Conservation (phyloP, 2,329 filamentous ascomycete genomes). For the Epichloe festucae region DNA sequence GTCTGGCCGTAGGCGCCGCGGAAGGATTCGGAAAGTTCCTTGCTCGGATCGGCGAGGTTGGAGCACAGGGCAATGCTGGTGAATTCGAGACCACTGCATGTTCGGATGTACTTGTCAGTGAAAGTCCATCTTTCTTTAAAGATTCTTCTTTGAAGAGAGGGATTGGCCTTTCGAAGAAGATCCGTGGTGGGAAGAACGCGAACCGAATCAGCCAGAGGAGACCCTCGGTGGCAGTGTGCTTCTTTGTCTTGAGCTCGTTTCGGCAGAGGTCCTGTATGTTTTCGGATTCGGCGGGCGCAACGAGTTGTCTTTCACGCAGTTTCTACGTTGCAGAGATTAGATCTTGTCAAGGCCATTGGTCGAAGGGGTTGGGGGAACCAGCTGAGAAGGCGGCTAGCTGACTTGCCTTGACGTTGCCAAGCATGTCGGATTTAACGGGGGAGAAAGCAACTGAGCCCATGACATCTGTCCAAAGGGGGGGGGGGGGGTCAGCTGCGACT, state of each 20-base stretch:
- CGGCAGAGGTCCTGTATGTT: conserved; percentile 74
- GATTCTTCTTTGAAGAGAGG: not conserved
- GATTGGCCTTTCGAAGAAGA: not conserved
- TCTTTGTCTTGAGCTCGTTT: conserved; percentile 82
- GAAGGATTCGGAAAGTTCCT: conserved; percentile 83
- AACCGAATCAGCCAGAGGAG: conserved; percentile 85
- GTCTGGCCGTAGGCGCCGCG: conserved; percentile 70
- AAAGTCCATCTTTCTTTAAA: too few species aligned
- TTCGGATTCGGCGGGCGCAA: conserved; percentile 63
- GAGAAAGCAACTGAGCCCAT: conserved; percentile 65
- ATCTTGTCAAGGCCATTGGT: not conserved
- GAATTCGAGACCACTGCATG: conserved; percentile 74
- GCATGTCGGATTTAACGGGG: conserved; percentile 79
- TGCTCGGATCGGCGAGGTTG: conserved; percentile 53
- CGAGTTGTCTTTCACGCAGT: conserved; percentile 71
- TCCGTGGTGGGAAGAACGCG: conserved; percentile 11
- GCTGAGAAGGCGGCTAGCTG: not conserved
- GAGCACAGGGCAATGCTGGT: conserved; percentile 71
- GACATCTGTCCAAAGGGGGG: conserved; percentile 32
- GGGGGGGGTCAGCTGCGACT: not conserved
- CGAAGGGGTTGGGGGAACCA: not conserved
- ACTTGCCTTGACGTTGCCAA: conserved; percentile 76
- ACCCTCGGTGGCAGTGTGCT: conserved; percentile 79
- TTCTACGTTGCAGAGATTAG: conserved; percentile 43
- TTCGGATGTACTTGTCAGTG: conserved; percentile 3